Conservation (phyloP, 2,329 filamentous ascomycete species). For the Zasmidium cellare region DNA sequence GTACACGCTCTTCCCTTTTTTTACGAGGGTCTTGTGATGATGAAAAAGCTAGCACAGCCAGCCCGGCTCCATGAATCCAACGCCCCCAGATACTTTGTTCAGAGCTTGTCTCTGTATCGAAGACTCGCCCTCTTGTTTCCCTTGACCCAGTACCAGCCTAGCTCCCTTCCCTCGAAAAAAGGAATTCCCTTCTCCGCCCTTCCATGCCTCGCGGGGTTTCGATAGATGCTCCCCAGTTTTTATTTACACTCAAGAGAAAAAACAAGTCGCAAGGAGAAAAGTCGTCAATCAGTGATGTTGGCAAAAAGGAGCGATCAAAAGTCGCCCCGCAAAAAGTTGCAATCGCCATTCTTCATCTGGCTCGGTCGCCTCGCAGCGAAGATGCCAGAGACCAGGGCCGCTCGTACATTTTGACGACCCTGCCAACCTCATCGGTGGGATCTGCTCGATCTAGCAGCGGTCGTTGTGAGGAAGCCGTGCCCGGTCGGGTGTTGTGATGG, state of each 20-base stretch:
- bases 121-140: not conserved
- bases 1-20: too few relatives aligned
- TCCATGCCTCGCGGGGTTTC: too few relatives aligned
- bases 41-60: not conserved
- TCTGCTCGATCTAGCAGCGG: not conserved
- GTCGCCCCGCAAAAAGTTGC: too few relatives aligned
- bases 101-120: not conserved
- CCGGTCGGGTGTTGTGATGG: not conserved
- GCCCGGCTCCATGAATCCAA: not conserved
- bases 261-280: not conserved
- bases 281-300: not conserved
- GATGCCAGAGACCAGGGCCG: not conserved
- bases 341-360: not conserved
- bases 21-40: too few relatives aligned
- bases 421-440: not conserved
- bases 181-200: too few relatives aligned
- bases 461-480: not conserved
- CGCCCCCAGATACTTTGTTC: not conserved
- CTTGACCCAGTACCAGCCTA: not conserved
- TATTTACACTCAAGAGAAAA: not conserved
- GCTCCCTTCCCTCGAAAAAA: not conserved
- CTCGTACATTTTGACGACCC: not conserved
- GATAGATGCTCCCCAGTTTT: not conserved
- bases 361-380: not conserved
- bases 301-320: not conserved